Evolutionary conservation across 176 grass and related monocot species (phyloP), one percentile per base, ranked within the genome.

Genomic region (Ananas comosus): DNA sequence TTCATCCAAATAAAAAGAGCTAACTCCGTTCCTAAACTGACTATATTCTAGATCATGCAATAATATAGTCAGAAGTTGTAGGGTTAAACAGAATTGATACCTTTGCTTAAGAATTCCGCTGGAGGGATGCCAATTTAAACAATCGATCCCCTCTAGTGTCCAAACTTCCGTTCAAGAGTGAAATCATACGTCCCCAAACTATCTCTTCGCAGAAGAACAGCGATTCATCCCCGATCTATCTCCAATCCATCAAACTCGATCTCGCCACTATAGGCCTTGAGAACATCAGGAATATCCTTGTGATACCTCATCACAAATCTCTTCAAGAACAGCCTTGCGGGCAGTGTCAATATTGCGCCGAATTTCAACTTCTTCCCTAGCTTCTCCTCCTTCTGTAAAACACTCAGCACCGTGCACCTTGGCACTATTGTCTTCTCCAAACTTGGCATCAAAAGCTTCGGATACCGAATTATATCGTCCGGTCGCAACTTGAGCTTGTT

Each of bases 371-470:
- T 69, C 11, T 65, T 58, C 8, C 51, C 33, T 71, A 72, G 29
- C 51, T 64, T 10, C n/a, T 64, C 79, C 14, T 53, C 70, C 33
- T 49, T 23, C n/a, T 9, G 2, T 2, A 81, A 51, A 48, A 70
- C 3, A 21, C 51, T 49, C 72, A 81, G 33, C 33, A 70, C 65
- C 50, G 72, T 12, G 42, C 79, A 81, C n/a, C 79, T 65, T 4
- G 79, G 79, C 11, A 81, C 53, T 22, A 70, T 75, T 63, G 72
- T 64, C 66, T 69, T 74, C 52, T 81, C 72, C 0, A 81, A 23
- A 51, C 79, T 81, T 10, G 64, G 21, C 2, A 53, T 42, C 48
- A 81, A 18, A 25, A 81, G 64, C 49, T 22, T 67, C 13, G 65
- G 64, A 51, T 68, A 50, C 27, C 61, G 8, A 70, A 19, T 13